Evolutionary conservation across 257 asterid genomes (phyloP).

Genomic region (Ilex asprella): DNA sequence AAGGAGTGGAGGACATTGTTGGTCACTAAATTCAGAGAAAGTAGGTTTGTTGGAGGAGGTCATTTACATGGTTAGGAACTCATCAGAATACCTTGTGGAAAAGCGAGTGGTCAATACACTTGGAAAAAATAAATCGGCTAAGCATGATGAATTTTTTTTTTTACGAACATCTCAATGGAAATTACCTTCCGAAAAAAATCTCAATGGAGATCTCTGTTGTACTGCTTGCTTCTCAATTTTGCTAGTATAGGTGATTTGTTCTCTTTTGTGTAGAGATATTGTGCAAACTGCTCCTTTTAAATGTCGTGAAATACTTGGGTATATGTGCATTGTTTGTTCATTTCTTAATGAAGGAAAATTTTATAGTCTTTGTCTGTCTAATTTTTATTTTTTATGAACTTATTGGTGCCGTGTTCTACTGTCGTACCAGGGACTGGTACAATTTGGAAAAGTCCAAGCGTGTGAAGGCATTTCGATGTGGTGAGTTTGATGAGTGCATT

Average conservation of each 20-base stretch:
- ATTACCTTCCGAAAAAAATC: too few relatives aligned
- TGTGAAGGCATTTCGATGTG: constrained; percentile 93
- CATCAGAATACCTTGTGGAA: too few relatives aligned
- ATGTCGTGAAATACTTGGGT: not conserved
- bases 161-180: too few relatives aligned
- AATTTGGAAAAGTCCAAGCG: constrained; percentile 97
- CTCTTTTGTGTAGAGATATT: not conserved
- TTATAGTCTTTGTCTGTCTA: constrained; percentile 3
- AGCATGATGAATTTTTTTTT: too few relatives aligned
- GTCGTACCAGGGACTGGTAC: constrained; percentile 82
- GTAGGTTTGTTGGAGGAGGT: too few relatives aligned
- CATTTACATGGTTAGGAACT: too few relatives aligned
- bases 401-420: constrained; percentile 13
- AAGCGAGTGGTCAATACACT: too few relatives aligned
- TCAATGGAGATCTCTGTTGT: too few relatives aligned
- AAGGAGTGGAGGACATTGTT: too few relatives aligned
- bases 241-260: not conserved
- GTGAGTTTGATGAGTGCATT: constrained; percentile 91
- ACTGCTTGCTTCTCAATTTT: not conserved
- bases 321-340: not conserved
- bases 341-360: constrained; percentile 2
- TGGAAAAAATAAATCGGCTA: too few relatives aligned
- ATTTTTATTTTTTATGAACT: constrained; percentile 8
- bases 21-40: too few relatives aligned
- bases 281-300: not conserved